phyloP scores from a whole-genome alignment of 805 yeast genomes.

The Yamadazyma takamatsuzukensis region DNA sequence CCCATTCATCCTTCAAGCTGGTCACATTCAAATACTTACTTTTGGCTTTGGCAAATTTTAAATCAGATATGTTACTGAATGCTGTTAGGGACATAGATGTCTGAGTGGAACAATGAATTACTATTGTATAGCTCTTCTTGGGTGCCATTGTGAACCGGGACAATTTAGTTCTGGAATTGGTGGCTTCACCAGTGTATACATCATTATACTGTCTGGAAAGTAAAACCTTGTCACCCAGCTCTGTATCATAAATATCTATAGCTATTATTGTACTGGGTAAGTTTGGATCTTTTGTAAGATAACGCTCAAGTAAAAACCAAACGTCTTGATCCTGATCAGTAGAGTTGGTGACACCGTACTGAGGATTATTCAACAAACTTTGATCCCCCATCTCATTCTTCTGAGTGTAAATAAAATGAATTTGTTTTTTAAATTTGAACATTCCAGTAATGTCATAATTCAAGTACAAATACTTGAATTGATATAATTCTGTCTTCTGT shows the following conservation, averaged over 20 bases:
- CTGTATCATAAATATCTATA: conserved; percentile 21
- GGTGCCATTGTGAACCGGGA: conserved; percentile 26
- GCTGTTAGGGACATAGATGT: conserved; percentile 25
- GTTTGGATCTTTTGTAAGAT: conserved; percentile 3
- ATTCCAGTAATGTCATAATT: conserved; percentile 54
- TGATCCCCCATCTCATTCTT: background rate
- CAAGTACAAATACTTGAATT: conserved; percentile 52
- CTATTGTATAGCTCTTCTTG: conserved; percentile 21
- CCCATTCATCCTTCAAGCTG: conserved; percentile 43
- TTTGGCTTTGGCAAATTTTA: conserved; percentile 27
- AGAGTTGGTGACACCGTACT: conserved; percentile 37
- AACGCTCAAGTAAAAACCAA: conserved; percentile 46
- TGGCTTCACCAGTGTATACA: conserved; percentile 20
- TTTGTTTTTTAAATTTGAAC: conserved; percentile 20
- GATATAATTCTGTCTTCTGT: conserved; percentile 18
- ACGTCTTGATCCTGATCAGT: conserved; percentile 24
- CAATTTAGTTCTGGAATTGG: conserved; percentile 36
- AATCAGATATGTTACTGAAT: conserved; percentile 23
- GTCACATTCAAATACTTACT: conserved; percentile 15
- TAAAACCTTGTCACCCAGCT: conserved; percentile 26
- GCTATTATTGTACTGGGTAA: conserved; percentile 11
- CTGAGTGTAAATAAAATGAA: conserved; percentile 19
- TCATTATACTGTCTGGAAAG: conserved; percentile 19
- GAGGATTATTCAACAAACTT: conserved; percentile 35
- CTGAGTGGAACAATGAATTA: conserved; percentile 16